phyloP scores from a whole-genome alignment of 164 flowering plant species.

The Magnolia officinalis region DNA sequence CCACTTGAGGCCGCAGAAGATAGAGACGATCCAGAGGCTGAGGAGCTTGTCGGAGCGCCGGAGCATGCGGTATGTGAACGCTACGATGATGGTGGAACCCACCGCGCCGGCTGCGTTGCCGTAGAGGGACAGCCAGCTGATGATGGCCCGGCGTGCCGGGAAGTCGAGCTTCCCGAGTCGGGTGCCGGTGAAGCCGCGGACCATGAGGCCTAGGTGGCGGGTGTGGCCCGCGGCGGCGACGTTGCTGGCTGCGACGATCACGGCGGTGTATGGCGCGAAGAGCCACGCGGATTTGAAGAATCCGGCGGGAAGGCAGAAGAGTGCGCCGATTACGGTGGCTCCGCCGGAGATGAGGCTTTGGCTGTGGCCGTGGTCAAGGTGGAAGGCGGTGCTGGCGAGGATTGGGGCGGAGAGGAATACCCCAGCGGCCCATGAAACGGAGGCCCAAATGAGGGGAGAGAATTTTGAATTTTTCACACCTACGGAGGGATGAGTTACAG shows the following conservation, averaged over 20 bases:
- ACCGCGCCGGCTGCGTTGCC: slow-evolving; percentile 51
- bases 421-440: slow-evolving; percentile 59
- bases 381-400: slow-evolving; percentile 30
- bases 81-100: slow-evolving; percentile 49
- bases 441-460: slow-evolving; percentile 55
- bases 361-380: slow-evolving; percentile 43
- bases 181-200: slow-evolving; percentile 42
- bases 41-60: slow-evolving; percentile 21
- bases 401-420: slow-evolving; percentile 39
- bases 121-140: slow-evolving; percentile 49
- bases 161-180: slow-evolving; percentile 22
- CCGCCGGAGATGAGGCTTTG: slow-evolving; percentile 36
- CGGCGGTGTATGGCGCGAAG: slow-evolving; percentile 44
- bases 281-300: slow-evolving; percentile 42
- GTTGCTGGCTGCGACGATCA: slow-evolving; percentile 32
- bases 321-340: slow-evolving; percentile 43
- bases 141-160: slow-evolving; percentile 22
- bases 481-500: slow-evolving; percentile 30
- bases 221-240: slow-evolving; percentile 45
- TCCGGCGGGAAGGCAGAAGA: slow-evolving; percentile 61
- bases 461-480: slow-evolving; percentile 6
- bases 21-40: slow-evolving; percentile 62
- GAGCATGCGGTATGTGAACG: slow-evolving; percentile 64
- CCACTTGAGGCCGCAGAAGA: slow-evolving; percentile 65
- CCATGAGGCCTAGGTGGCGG: slow-evolving; percentile 60